These are phyloP conservation scores for Pochonia chlamydosporia DNA, from an alignment of 2,329 filamentous ascomycete species.

Conservation along the genomic window DNA sequence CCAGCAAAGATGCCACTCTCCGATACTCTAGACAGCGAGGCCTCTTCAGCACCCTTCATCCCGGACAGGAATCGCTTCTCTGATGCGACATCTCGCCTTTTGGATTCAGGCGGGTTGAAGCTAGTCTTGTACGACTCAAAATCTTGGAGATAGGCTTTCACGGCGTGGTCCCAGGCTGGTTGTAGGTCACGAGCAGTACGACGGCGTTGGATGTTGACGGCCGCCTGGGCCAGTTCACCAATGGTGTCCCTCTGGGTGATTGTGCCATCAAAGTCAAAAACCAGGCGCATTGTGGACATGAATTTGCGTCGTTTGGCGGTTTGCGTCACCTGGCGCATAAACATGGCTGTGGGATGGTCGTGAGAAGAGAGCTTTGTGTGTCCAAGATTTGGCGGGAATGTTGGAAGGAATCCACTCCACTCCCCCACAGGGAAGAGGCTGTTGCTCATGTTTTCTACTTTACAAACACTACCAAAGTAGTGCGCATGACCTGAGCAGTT, in stretches of 20 bases:
- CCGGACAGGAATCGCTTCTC: constrained; percentile 40
- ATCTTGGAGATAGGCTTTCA: constrained; percentile 40
- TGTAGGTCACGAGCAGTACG: constrained; percentile 25
- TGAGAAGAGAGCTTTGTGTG: background rate
- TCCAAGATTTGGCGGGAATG: too few species aligned
- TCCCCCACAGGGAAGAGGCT: too few species aligned
- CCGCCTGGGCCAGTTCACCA: constrained; percentile 36
- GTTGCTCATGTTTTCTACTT: too few species aligned
- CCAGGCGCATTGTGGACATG: constrained; percentile 32
- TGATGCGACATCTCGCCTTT: constrained; percentile 27
- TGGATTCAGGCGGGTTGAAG: constrained; percentile 25
- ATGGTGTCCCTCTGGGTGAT: constrained; percentile 52
- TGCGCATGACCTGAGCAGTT: too few species aligned
- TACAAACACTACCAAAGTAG: too few species aligned
- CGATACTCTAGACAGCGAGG: constrained; percentile 39
- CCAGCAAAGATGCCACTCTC: constrained; percentile 38
- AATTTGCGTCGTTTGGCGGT: background rate
- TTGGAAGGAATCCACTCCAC: background rate
- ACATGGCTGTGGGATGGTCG: background rate
- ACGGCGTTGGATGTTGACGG: constrained; percentile 28
- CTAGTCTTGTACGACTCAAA: constrained; percentile 27
- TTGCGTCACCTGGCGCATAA: background rate
- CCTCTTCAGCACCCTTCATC: constrained; percentile 37
- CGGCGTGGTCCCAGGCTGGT: constrained; percentile 37
- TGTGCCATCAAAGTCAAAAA: constrained; percentile 56